A percentile compares a stretch with the other conserved stretches of the same genome.
Evolutionary conservation across 768 basidiomycete genomes (phyloP).

Genomic region (Rhodocollybia butyracea): DNA sequence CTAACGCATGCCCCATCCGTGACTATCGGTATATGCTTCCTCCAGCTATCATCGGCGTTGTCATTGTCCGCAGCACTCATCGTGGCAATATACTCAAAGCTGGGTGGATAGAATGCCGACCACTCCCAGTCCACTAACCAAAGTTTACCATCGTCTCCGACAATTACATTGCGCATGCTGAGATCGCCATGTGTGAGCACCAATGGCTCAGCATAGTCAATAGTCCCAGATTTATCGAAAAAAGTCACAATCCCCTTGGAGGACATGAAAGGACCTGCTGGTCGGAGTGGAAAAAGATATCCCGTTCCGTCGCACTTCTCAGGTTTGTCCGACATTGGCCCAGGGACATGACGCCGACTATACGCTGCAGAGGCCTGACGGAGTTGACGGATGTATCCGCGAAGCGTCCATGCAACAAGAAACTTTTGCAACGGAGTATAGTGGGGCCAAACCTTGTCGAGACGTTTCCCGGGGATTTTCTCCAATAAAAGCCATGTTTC

Average conservation of each 20-base stretch:
- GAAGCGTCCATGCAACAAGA: slow-evolving; percentile 16
- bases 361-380: not conserved
- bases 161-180: slow-evolving; percentile 16
- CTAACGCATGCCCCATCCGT: too few species aligned
- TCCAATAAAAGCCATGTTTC: slow-evolving; percentile 15
- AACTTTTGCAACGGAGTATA: slow-evolving; percentile 14
- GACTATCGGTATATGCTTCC: too few species aligned
- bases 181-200: slow-evolving; percentile 21
- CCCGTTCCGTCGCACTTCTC: slow-evolving; percentile 9
- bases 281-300: slow-evolving; percentile 8
- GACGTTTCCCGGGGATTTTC: slow-evolving; percentile 13
- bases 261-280: slow-evolving; percentile 13
- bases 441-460: slow-evolving; percentile 15
- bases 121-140: slow-evolving; percentile 21
- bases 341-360: too few species aligned
- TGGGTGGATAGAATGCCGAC: slow-evolving; percentile 17
- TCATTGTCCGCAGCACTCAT: too few species aligned
- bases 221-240: slow-evolving; percentile 10
- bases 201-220: slow-evolving; percentile 19
- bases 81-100: slow-evolving; percentile 6
- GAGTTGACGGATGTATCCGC: slow-evolving; percentile 18
- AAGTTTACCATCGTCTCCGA: slow-evolving; percentile 16
- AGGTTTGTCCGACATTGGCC: slow-evolving; percentile 11
- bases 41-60: too few species aligned
- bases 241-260: slow-evolving; percentile 13